These are phyloP conservation scores for Leccinellum albellum DNA, from an alignment of 768 basidiomycete species.

Conservation along the genomic window DNA sequence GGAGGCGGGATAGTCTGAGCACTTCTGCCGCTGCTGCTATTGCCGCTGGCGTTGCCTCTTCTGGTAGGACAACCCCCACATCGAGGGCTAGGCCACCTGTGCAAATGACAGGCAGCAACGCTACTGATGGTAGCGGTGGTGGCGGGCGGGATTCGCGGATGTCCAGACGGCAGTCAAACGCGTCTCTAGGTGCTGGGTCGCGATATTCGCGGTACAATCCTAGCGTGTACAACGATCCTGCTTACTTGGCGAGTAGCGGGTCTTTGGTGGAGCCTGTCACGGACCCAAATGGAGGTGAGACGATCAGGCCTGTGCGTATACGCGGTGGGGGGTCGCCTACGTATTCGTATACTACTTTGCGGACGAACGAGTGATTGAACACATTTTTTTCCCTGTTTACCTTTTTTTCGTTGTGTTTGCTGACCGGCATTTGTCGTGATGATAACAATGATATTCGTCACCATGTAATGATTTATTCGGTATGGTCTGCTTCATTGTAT, in stretches of 20 bases:
- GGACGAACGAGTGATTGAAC: constrained; percentile 11
- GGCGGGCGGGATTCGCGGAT: constrained; percentile 4
- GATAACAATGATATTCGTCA: neutral
- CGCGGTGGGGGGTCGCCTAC: constrained; percentile 15
- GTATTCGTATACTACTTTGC: constrained; percentile 15
- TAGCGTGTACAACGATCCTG: constrained; percentile 24
- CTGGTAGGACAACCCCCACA: constrained; percentile 12
- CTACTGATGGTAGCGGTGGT: constrained; percentile 6
- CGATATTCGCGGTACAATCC: constrained; percentile 21
- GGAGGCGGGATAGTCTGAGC: constrained; percentile 21
- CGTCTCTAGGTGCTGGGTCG: constrained; percentile 19
- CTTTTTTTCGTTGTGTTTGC: neutral
- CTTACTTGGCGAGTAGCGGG: constrained; percentile 24
- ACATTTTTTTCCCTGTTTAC: neutral
- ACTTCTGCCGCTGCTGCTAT: constrained; percentile 12
- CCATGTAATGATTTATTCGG: constrained; percentile 4
- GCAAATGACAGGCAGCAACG: constrained; percentile 4
- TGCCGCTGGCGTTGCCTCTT: neutral
- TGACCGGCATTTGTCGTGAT: neutral
- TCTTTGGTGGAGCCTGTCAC: constrained; percentile 26
- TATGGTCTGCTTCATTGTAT: constrained; percentile 13
- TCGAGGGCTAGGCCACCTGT: constrained; percentile 10
- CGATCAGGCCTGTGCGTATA: constrained; percentile 17
- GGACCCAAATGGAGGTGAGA: constrained; percentile 19
- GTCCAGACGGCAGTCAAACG: constrained; percentile 22